Base-by-base conservation (phyloP, 306 rosid genomes). In the Coriaria nepalensis region DNA sequence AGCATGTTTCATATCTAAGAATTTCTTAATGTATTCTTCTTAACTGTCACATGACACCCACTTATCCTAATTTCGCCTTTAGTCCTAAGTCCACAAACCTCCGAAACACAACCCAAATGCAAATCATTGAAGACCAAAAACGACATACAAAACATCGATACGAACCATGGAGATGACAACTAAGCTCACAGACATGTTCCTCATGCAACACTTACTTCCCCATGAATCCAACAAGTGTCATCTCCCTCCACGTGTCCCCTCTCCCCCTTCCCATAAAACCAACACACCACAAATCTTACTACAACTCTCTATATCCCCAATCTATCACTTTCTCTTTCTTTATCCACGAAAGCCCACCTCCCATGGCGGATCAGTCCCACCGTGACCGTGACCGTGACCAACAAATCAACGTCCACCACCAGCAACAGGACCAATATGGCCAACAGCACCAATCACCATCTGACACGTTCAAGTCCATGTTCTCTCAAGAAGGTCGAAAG, bases 181-280 rank as follows among this genome's bases (percentile, higher is more conserved):
- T 36, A 47, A 6, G 10, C 49, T 8, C 8, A 15, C 14, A 60
- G 68, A 70, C 77, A 75, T 37, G 49, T 63, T 52, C 48, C 59
- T 5, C 81, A 67, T 66, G 74, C 81, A 66, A 47, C 37, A 0
- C 33, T 13, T 29, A n/a, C 7, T 29, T 13, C 49, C 49, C 7
- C 49, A n/a, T 45, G 15, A 20, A 58, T 49, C 29, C 29, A 37
- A 52, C 78, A 68, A 4, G 68, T 73, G 74, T 64, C 56, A 65
- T 6, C 34, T 42, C 53, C 14, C 50, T 6, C 73, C 58, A 69
- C 77, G 69, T 69, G 77, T 66, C 79, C 43, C n/a, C 63, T 6
- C 20, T 35, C 7, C 47, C 66, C 49, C 11, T 61, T 29, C 44
- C 66, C 43, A 46, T 14, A 6, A 36, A 37, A 10, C 12, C 10